Percentiles rank a stretch among this genome's conserved stretches.
phyloP scores from a whole-genome alignment of 2,329 filamentous ascomycete species.

The Monilinia aucupariae region DNA sequence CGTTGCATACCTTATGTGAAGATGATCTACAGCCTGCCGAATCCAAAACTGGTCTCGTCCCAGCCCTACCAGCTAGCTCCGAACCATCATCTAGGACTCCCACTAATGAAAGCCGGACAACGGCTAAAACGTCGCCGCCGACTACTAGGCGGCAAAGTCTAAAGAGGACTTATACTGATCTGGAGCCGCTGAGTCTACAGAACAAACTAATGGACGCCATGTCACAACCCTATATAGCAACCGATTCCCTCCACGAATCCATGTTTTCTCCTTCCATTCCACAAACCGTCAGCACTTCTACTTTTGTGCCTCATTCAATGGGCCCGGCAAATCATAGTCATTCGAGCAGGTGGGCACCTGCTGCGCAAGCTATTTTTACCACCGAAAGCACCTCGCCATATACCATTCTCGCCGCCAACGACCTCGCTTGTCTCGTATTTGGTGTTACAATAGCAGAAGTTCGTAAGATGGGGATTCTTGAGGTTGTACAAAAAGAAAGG shows the following conservation, averaged over 20 bases:
- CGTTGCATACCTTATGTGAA: slow-evolving; percentile 15
- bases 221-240: slow-evolving; percentile 60
- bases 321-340: slow-evolving; percentile 72
- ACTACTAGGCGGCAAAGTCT: slow-evolving; percentile 59
- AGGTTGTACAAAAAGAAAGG: slow-evolving; percentile 87
- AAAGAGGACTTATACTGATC: slow-evolving; percentile 85
- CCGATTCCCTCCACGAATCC: slow-evolving; percentile 29
- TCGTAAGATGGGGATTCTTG: slow-evolving; percentile 86
- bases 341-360: slow-evolving; percentile 82
- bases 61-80: slow-evolving; percentile 35
- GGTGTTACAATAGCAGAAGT: slow-evolving; percentile 97
- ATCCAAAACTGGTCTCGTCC: slow-evolving; percentile 20
- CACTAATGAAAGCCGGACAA: slow-evolving; percentile 52
- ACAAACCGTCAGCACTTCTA: slow-evolving; percentile 34
- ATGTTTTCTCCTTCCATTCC: slow-evolving; percentile 42
- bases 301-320: slow-evolving; percentile 36
- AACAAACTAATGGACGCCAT: slow-evolving; percentile 80
- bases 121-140: slow-evolving; percentile 49
- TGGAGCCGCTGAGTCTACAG: slow-evolving; percentile 67
- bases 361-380: slow-evolving; percentile 93
- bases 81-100: slow-evolving; percentile 49
- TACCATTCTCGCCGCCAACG: slow-evolving; percentile 95
- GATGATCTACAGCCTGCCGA: slow-evolving; percentile 24
- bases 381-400: slow-evolving; percentile 87
- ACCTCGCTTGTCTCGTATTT: slow-evolving; percentile 94